Evolutionary conservation across 345 rosid species (phyloP), one percentile per base, ranked within the genome.

Genomic region (Sonneratia alba): DNA sequence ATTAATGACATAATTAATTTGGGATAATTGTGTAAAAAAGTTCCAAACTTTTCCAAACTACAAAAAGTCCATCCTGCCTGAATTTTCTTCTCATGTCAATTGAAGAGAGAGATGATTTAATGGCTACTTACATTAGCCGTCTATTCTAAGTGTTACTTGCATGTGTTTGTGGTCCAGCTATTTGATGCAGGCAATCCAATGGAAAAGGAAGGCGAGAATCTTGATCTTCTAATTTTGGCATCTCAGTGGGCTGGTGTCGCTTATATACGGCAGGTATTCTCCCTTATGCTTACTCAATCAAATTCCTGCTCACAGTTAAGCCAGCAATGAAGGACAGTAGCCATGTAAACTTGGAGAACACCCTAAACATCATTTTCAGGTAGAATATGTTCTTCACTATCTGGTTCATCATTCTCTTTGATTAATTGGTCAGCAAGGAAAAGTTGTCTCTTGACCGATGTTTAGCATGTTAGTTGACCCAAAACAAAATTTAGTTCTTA

Each of bases 241-340:
- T 94, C 92, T 36, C 89, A 85, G 65, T 89, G 89, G 89, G 95
- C 98, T 57, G 98, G 97, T 61, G 74, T 84, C 59, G 88, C 89
- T 76, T 83, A 73, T 78, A 77, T 85, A 47, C 80, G 79, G 66
- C 96, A 87, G 96, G 98, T 91, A 76, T 1, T 67, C 36, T 55
- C 49, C 34, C 49, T 48, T 1, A 1, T 43, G 27, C 36, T 45
- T 22, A 42, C n/a, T 67, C 22, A 40, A 12, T 16, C 32, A 38
- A 18, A 67, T 42, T 16, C 9, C 16, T 48, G 18, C 14, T 18
- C 59, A 19, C 1, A 53, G 24, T 18, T 53, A 16, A 21, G 24
- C 22, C 59, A 18, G 22, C n/a, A 18, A 21, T 19, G 16, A 53
- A 53, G 59, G 19, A 18, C 22, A 53, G 3, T 53, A 53, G 6